Percentiles rank a stretch among this genome's conserved stretches.
phyloP scores from a whole-genome alignment of 1,284 basidiomycete genomes.

The Leccinum griseonigrum region DNA sequence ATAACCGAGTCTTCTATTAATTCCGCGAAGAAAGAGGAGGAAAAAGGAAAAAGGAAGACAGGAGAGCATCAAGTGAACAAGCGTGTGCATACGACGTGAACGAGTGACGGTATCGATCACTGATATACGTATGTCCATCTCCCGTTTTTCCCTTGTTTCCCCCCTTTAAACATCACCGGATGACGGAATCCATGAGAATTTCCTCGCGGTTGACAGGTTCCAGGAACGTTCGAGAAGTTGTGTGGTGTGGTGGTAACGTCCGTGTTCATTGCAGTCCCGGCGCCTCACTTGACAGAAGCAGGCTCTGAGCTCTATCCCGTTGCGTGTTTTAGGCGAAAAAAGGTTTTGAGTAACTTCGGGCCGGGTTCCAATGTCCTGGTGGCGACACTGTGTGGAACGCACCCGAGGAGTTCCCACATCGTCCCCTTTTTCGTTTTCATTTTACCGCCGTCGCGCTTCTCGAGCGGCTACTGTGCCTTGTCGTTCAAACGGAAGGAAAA shows the following conservation, averaged over 20 bases:
- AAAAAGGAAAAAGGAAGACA: neutral
- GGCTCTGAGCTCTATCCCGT: neutral
- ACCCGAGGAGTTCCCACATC: neutral
- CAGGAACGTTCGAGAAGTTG: conserved; percentile 10
- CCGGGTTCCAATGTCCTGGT: conserved; percentile 4
- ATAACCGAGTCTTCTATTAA: conserved; percentile 8
- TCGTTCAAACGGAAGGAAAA: neutral
- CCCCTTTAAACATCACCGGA: neutral
- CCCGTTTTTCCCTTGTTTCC: neutral
- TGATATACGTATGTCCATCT: conserved; percentile 15
- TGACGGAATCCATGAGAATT: conserved; percentile 23
- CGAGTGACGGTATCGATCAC: conserved; percentile 6
- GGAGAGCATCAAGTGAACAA: neutral
- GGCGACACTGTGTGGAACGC: neutral
- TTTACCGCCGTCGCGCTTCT: neutral
- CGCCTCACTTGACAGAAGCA: neutral
- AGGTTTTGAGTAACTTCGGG: conserved; percentile 6
- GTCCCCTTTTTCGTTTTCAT: neutral
- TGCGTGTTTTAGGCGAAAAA: neutral
- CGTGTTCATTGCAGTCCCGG: conserved; percentile 3
- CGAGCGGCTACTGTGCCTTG: neutral
- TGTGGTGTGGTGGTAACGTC: neutral
- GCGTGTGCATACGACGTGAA: neutral
- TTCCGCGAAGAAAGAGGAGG: conserved; percentile 2
- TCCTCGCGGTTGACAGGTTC: neutral